Evolutionary conservation across 169 alveolate genomes (phyloP).

Genomic region (Plasmodium vivax): DNA sequence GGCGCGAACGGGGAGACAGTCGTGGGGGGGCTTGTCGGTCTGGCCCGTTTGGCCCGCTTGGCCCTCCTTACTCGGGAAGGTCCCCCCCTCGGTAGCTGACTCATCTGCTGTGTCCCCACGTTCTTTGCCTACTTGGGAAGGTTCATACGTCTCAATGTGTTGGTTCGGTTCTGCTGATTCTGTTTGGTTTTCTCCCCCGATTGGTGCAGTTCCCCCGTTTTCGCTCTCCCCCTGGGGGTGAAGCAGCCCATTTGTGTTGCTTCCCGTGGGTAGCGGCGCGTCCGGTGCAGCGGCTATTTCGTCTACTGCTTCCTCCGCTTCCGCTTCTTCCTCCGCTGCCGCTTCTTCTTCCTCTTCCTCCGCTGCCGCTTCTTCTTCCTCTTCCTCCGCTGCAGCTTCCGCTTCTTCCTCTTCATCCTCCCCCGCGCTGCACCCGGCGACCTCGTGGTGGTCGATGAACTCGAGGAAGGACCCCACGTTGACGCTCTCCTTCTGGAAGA

Average conservation of each 20-base stretch:
- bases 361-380: neutral
- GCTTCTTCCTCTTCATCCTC: neutral
- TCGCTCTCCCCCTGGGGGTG: neutral
- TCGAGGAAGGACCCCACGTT: neutral
- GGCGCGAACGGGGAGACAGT: neutral
- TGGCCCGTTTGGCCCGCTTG: neutral
- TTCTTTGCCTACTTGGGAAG: neutral
- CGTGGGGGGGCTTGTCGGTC: neutral
- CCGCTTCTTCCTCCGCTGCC: neutral
- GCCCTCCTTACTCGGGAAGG: neutral
- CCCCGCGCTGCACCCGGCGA: neutral
- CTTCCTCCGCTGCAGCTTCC: neutral
- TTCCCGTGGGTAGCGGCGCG: neutral
- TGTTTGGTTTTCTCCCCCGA: neutral
- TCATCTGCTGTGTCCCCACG: neutral
- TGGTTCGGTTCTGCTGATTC: neutral
- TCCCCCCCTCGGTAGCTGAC: neutral
- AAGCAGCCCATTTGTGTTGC: neutral
- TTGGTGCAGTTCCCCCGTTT: no score
- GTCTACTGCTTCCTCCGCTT: neutral
- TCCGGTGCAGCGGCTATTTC: neutral
- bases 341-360: neutral
- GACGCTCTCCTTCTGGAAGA: constrained; percentile 77
- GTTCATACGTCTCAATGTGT: no score
- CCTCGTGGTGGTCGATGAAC: constrained; percentile 15